Conservation (phyloP, 2,329 filamentous ascomycete species). For the Hypomyces perniciosus region DNA sequence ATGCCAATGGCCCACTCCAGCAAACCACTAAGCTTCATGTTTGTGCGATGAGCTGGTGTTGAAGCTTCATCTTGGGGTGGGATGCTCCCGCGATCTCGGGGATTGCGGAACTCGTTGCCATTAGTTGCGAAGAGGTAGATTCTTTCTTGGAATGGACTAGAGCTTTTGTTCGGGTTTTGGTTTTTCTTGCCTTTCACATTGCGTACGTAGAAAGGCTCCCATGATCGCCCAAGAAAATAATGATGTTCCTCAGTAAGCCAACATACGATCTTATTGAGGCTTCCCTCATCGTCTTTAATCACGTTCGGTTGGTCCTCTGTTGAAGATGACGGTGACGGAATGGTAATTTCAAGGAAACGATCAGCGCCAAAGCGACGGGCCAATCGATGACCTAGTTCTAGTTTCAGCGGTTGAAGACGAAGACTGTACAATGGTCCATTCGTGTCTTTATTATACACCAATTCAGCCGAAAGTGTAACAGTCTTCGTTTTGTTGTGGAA, state of each 20-base stretch:
- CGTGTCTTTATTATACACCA: conserved; percentile 32
- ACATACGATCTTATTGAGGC: conserved; percentile 23
- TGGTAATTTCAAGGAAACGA: conserved; percentile 50
- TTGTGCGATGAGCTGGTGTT: conserved; percentile 20
- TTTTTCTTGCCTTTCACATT: conserved; percentile 32
- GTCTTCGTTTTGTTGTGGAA: conserved; percentile 31
- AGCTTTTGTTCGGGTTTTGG: conserved; percentile 20
- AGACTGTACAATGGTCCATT: conserved; percentile 39
- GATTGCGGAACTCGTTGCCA: conserved; percentile 36
- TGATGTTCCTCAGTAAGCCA: conserved; percentile 31
- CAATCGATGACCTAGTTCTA: conserved; percentile 47
- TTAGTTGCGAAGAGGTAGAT: conserved; percentile 52
- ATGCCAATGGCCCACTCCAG: conserved; percentile 49
- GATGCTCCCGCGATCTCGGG: conserved; percentile 5
- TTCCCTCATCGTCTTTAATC: conserved; percentile 26
- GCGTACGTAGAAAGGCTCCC: conserved; percentile 43
- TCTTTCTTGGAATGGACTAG: conserved; percentile 13
- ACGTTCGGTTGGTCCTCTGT: conserved; percentile 20
- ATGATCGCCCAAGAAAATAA: conserved; percentile 40
- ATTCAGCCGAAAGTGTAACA: conserved; percentile 38
- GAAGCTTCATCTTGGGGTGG: conserved; percentile 22
- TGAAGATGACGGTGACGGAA: conserved; percentile 37
- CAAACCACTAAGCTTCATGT: conserved; percentile 35
- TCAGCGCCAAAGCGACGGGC: conserved; percentile 51
- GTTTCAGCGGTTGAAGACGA: conserved; percentile 40